Percentiles rank a stretch among this genome's conserved stretches.
Evolutionary conservation across 208 protist species (phyloP).

Genomic region (Phytomonas francai): DNA sequence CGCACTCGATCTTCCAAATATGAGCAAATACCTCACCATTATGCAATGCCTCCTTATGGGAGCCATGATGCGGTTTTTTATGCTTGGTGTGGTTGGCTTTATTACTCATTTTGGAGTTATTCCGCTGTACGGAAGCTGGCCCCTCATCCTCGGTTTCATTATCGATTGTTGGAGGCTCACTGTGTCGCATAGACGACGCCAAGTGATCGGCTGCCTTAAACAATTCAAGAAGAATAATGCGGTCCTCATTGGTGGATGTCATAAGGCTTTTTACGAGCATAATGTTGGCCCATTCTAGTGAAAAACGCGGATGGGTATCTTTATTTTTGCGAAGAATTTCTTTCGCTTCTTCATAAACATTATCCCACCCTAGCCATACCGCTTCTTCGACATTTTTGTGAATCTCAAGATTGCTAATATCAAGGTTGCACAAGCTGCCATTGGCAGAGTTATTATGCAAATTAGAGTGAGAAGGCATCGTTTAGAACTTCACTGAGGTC

Average conservation of each 20-base stretch:
- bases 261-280: constrained; percentile 73
- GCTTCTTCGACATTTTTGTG: constrained; percentile 45
- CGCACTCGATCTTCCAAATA: constrained; percentile 87
- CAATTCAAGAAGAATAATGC: constrained; percentile 53
- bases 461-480: not conserved
- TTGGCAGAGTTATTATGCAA: constrained; percentile 6
- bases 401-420: constrained; percentile 22
- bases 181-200: constrained; percentile 64
- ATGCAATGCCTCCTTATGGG: constrained; percentile 44
- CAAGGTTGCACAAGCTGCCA: constrained; percentile 23
- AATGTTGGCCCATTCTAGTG: constrained; percentile 76
- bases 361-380: constrained; percentile 78
- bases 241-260: constrained; percentile 74
- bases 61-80: constrained; percentile 59
- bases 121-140: not conserved
- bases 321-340: constrained; percentile 52
- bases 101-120: constrained; percentile 9
- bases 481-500: not conserved
- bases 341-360: constrained; percentile 62
- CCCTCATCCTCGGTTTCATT: constrained; percentile 20
- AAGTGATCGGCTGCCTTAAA: constrained; percentile 75
- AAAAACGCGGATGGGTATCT: constrained; percentile 69
- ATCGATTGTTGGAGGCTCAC: constrained; percentile 31
- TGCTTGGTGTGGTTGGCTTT: constrained; percentile 15
- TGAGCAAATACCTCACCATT: constrained; percentile 46